These are phyloP conservation scores for Pseudoscleropodium purum DNA, from an alignment of 225 moss, liverwort and hornwort genomes.

Conservation along the genomic window DNA sequence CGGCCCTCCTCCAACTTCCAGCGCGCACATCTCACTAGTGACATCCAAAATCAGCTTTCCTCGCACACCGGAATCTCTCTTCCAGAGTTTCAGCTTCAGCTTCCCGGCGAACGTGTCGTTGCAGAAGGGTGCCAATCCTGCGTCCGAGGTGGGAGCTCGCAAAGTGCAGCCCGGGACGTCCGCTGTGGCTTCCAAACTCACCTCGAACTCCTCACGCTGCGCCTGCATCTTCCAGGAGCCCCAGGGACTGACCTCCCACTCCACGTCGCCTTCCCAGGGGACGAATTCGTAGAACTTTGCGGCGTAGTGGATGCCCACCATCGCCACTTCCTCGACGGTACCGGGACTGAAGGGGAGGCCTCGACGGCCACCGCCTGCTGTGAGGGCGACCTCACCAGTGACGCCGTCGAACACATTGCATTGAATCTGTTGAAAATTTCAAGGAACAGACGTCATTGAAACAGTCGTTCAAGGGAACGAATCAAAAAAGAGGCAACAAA, in stretches of 20 bases:
- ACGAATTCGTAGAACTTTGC: constrained; percentile 85
- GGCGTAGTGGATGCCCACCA: constrained; percentile 82
- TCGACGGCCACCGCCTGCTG: constrained; percentile 83
- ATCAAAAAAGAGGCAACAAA: not conserved
- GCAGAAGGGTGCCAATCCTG: constrained; percentile 82
- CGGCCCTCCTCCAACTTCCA: constrained; percentile 89
- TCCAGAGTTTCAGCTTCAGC: constrained; percentile 68
- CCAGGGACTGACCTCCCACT: constrained; percentile 83
- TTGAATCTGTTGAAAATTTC: constrained; percentile 37
- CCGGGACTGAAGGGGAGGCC: constrained; percentile 63
- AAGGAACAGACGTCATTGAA: not conserved
- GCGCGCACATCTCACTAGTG: constrained; percentile 64
- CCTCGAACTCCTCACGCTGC: constrained; percentile 34
- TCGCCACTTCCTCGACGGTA: constrained; percentile 75
- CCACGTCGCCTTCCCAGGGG: constrained; percentile 73
- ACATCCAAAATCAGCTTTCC: constrained; percentile 55
- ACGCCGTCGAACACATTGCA: constrained; percentile 90
- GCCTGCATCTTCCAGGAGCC: constrained; percentile 88
- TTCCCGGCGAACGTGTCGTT: constrained; percentile 77
- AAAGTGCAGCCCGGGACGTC: constrained; percentile 61
- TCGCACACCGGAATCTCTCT: constrained; percentile 15
- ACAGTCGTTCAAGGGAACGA: not conserved
- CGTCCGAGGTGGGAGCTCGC: constrained; percentile 83
- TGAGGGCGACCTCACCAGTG: constrained; percentile 61
- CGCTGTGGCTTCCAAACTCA: constrained; percentile 59